Conservation (phyloP, 441 rosid genomes). For the Hura crepitans region DNA sequence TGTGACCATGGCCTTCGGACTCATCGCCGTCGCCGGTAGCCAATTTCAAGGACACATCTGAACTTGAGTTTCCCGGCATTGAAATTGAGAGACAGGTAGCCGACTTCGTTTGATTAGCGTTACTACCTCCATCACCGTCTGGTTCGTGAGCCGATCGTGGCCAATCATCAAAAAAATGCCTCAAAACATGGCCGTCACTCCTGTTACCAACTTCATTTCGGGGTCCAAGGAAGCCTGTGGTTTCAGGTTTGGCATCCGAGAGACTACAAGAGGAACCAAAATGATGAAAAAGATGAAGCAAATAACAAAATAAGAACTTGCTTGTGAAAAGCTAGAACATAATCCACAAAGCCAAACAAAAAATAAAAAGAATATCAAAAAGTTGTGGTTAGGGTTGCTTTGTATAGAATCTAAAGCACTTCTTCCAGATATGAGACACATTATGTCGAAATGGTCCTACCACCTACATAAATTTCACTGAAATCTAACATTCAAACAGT, state of each 20-base stretch:
- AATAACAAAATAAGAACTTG: background rate
- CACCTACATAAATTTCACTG: constrained; percentile 15
- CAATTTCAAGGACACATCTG: constrained; percentile 69
- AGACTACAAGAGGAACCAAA: constrained; percentile 23
- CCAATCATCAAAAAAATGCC: constrained; percentile 93
- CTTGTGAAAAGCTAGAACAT: background rate
- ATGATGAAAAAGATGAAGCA: background rate
- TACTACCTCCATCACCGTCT: constrained; percentile 32
- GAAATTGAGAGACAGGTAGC: constrained; percentile 64
- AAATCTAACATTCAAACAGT: background rate
- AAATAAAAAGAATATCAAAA: constrained; percentile 9
- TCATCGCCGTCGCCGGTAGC: constrained; percentile 60
- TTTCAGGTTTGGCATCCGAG: constrained; percentile 34
- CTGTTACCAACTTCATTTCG: constrained; percentile 36
- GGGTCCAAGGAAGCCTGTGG: constrained; percentile 41
- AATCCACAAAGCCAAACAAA: constrained; percentile 12
- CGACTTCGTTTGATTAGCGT: constrained; percentile 32
- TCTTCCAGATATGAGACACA: constrained; percentile 42
- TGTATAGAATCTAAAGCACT: constrained; percentile 43
- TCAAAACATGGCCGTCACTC: constrained; percentile 55
- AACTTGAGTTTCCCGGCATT: constrained; percentile 60
- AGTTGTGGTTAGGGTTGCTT: constrained; percentile 51
- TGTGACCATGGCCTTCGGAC: constrained; percentile 21
- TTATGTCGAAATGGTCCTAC: constrained; percentile 35
- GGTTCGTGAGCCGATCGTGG: constrained; percentile 56